Base-by-base conservation (phyloP, 2,329 filamentous ascomycete genomes). In the Corinectria fuckeliana region DNA sequence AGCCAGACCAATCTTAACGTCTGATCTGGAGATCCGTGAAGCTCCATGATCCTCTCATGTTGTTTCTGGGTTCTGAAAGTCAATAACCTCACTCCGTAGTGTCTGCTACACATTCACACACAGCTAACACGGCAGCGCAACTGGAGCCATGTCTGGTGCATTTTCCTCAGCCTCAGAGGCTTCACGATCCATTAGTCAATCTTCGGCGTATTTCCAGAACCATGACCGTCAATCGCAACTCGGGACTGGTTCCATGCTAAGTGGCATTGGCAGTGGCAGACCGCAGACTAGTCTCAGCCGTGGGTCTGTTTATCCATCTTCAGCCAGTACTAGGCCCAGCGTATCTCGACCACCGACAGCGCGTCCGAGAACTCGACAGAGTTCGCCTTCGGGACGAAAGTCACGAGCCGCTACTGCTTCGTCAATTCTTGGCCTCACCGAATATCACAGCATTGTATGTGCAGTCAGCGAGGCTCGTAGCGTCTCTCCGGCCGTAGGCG, bases 401-500 rank as follows among this genome's bases (percentile, higher is more conserved):
- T 83, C 82, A 26, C 77, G 78, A 5, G 72, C 75, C 2, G 69
- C 75, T 62, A 60, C 76, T 2, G 61, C 70, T 1, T 75, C 76
- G 0, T 76, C 76, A 5, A 67, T 79, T 7, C 66, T 83, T 6
- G 81, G 82, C 48, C 75, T 77, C 7, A 78, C 76, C 11, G 84
- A 86, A 28, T 74, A 77, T 21, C 89, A 94, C 68, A 87, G 90
- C 61, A 87, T 97, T 53, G 81, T 97, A n/a, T 98, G 94, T 75
- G 93, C 94, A 4, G 77, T 97, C 48, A 91, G 88, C 68, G 93
- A 97, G 74, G 92, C 91, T 41, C 89, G 93, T n/a, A 92, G 92
- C 5, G 85, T 97, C 4, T 89, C 91, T 20, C 92, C 93, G 0
- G 90, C 88, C 0, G 89, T 98, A 2, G 93, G 94, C 1, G 81